Evolutionary conservation across 768 basidiomycete species (phyloP).

Genomic region (Podaxis rugospora): DNA sequence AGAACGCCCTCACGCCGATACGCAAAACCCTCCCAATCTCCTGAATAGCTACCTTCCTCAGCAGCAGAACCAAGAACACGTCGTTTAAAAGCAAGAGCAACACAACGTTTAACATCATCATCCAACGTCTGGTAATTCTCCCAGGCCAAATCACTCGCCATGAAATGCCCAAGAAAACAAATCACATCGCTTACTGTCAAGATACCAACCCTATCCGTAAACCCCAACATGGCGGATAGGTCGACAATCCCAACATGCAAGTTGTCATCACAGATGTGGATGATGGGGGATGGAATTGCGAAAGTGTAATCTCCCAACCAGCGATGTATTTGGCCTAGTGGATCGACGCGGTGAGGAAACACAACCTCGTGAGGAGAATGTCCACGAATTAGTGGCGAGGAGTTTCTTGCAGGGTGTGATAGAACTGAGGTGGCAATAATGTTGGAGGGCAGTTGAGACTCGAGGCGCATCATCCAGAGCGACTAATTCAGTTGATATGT

Average conservation of each 20-base stretch:
- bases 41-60: neutral
- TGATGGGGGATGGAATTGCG: neutral
- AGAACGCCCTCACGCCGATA: neutral
- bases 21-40: neutral
- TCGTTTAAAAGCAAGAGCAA: neutral
- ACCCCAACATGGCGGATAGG: neutral
- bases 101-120: neutral
- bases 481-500: neutral
- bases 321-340: neutral
- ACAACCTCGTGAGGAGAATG: neutral
- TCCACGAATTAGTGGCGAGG: neutral
- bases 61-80: neutral
- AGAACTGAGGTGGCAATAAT: no score
- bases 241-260: neutral
- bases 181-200: neutral
- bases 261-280: conserved; percentile 1
- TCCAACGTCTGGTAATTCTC: neutral
- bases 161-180: neutral
- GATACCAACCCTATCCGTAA: neutral
- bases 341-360: neutral
- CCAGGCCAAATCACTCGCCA: neutral
- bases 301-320: neutral
- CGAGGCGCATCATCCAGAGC: neutral
- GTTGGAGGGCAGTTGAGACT: neutral
- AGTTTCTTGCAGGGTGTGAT: neutral